These are phyloP conservation scores for Pythium rishiriense DNA, from an alignment of 352 stramenopile genomes.

Conservation along the genomic window DNA sequence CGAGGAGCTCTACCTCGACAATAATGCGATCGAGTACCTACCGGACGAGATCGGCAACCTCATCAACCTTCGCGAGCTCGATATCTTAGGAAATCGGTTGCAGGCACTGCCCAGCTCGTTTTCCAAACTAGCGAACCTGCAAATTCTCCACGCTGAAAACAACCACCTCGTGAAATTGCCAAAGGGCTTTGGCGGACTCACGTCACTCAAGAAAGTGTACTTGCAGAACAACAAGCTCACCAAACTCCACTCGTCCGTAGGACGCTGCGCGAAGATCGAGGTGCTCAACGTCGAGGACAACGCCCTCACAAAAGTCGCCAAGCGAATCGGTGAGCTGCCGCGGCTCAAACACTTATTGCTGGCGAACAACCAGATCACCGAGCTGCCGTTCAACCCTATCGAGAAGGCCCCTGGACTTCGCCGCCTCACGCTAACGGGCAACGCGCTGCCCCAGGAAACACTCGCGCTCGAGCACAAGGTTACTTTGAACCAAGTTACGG, in stretches of 20 bases:
- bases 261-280: conserved; percentile 73
- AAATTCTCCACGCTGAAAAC: conserved; percentile 81
- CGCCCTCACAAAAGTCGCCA: conserved; percentile 75
- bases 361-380: conserved; percentile 81
- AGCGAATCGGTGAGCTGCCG: conserved; percentile 78
- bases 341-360: conserved; percentile 81
- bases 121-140: conserved; percentile 59
- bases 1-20: conserved; percentile 86
- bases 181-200: conserved; percentile 69
- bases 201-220: conserved; percentile 78
- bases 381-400: conserved; percentile 79
- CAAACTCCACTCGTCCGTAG: conserved; percentile 81
- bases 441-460: conserved; percentile 54
- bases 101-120: conserved; percentile 66
- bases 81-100: conserved; percentile 73
- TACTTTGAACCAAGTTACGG: conserved; percentile 49
- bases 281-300: conserved; percentile 88
- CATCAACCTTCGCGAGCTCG: conserved; percentile 75
- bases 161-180: conserved; percentile 76
- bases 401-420: conserved; percentile 69
- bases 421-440: conserved; percentile 79
- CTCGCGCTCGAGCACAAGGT: conserved; percentile 71
- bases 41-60: conserved; percentile 75
- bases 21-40: conserved; percentile 64
- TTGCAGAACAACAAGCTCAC: conserved; percentile 80